Percentiles rank a stretch among this genome's conserved stretches.
Evolutionary conservation across 805 yeast species (phyloP).

Genomic region (Tetrapisispora arboricola): DNA sequence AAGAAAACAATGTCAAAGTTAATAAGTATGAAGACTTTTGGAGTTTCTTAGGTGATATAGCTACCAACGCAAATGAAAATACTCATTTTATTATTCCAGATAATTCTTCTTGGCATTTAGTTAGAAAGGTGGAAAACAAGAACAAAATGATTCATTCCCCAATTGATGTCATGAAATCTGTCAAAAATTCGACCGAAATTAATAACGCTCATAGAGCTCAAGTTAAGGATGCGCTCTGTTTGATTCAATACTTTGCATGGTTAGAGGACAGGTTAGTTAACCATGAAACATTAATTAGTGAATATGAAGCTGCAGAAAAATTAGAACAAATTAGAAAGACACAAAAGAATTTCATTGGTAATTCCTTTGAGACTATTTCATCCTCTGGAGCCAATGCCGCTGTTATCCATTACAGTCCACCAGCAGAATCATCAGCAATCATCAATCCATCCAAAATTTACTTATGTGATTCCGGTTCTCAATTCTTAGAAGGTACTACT

Average conservation of each 20-base stretch:
- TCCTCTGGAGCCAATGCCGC: slow-evolving; percentile 71
- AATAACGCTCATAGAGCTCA: slow-evolving; percentile 68
- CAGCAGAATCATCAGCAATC: slow-evolving; percentile 42
- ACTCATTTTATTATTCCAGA: slow-evolving; percentile 41
- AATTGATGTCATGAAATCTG: slow-evolving; percentile 55
- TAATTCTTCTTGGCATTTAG: slow-evolving; percentile 59
- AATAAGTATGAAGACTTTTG: slow-evolving; percentile 51
- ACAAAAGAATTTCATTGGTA: slow-evolving; percentile 49
- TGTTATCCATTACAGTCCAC: slow-evolving; percentile 66
- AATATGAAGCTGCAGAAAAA: slow-evolving; percentile 55
- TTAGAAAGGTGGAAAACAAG: slow-evolving; percentile 33
- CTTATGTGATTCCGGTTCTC: slow-evolving; percentile 85
- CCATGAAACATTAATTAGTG: slow-evolving; percentile 40
- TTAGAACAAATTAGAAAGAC: slow-evolving; percentile 44
- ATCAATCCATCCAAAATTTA: slow-evolving; percentile 63
- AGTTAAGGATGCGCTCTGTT: slow-evolving; percentile 70
- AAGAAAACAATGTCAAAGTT: slow-evolving; percentile 37
- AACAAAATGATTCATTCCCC: slow-evolving; percentile 44
- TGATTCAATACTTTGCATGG: slow-evolving; percentile 74
- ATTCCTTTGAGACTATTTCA: slow-evolving; percentile 68
- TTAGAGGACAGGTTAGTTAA: slow-evolving; percentile 46
- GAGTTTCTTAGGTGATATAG: slow-evolving; percentile 35
- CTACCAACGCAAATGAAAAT: slow-evolving; percentile 10
- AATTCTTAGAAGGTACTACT: slow-evolving; percentile 88
- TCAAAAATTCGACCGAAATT: slow-evolving; percentile 66